Evolutionary conservation across 164 flowering plant genomes (phyloP).

Genomic region (Taxillus chinensis): DNA sequence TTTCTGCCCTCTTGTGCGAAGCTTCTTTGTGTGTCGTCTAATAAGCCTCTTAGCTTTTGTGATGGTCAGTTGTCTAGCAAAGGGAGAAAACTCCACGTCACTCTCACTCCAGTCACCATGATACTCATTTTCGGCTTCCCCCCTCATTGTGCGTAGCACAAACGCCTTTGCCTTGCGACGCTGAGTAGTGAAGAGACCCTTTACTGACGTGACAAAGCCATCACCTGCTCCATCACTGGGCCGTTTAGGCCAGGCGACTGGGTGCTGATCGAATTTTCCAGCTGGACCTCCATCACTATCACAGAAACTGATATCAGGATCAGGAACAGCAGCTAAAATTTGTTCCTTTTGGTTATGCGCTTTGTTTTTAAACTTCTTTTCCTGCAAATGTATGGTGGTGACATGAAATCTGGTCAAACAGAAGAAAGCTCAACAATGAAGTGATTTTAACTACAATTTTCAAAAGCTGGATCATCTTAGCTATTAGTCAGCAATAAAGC

Average conservation of each 20-base stretch:
- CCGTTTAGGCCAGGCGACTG: constrained; percentile 54
- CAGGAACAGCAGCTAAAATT: constrained; percentile 39
- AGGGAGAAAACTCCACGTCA: constrained; percentile 85
- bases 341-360: constrained; percentile 52
- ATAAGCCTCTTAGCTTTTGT: constrained; percentile 55
- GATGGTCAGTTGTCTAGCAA: constrained; percentile 86
- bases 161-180: constrained; percentile 90
- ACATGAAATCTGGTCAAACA: too few relatives aligned
- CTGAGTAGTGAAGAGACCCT: constrained; percentile 84
- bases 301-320: constrained; percentile 60
- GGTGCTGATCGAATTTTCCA: constrained; percentile 57
- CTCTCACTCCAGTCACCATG: constrained; percentile 95
- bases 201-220: constrained; percentile 91
- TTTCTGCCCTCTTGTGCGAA: constrained; percentile 74
- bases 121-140: constrained; percentile 73
- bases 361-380: constrained; percentile 94
- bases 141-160: constrained; percentile 84
- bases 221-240: constrained; percentile 93
- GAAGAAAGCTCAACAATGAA: too few relatives aligned
- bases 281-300: constrained; percentile 73
- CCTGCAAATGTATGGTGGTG: constrained; percentile 31
- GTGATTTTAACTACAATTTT: too few relatives aligned
- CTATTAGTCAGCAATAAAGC: too few relatives aligned
- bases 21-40: constrained; percentile 89
- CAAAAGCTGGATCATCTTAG: too few relatives aligned